Evolutionary conservation across 2,329 filamentous ascomycete species (phyloP).

Genomic region (Botrytis fragariae): DNA sequence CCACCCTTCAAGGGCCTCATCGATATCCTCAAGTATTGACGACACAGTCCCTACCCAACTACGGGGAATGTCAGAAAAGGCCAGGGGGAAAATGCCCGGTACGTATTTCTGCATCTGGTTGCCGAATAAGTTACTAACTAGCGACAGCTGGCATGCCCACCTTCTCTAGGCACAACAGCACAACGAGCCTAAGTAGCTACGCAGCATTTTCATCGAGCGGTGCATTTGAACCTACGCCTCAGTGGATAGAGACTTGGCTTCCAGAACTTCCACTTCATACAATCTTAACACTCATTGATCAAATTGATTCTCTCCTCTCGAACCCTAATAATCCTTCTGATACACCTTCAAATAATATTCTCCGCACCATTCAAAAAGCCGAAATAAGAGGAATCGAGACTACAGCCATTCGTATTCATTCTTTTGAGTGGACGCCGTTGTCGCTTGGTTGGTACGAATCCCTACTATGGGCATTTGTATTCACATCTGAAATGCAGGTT

Average conservation of each 20-base stretch:
- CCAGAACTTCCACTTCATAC: constrained; percentile 87
- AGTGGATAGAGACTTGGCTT: constrained; percentile 95
- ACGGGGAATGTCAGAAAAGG: constrained; percentile 95
- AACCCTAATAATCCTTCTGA: constrained; percentile 45
- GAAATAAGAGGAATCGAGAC: constrained; percentile 72
- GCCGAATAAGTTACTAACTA: constrained; percentile 22
- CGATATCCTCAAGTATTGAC: constrained; percentile 64
- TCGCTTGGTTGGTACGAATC: constrained; percentile 95
- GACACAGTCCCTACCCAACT: constrained; percentile 80
- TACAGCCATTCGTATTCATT: constrained; percentile 72
- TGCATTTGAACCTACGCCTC: constrained; percentile 72
- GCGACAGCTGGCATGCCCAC: constrained; percentile 63
- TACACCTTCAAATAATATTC: constrained; percentile 46
- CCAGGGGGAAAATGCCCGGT: constrained; percentile 84
- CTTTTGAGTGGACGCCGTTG: constrained; percentile 91
- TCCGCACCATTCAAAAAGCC: constrained; percentile 57
- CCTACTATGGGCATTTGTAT: constrained; percentile 89
- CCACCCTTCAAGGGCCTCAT: constrained; percentile 63
- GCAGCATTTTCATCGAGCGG: constrained; percentile 56
- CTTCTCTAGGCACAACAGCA: constrained; percentile 89
- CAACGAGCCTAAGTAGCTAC: constrained; percentile 71
- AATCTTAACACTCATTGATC: constrained; percentile 72
- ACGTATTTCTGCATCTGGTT: constrained; percentile 14
- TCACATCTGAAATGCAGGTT: constrained; percentile 84
- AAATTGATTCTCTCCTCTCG: constrained; percentile 58